Percentiles rank a stretch among this genome's conserved stretches.
phyloP scores from a whole-genome alignment of 1,284 basidiomycete species.

The Tremellales sp. region DNA sequence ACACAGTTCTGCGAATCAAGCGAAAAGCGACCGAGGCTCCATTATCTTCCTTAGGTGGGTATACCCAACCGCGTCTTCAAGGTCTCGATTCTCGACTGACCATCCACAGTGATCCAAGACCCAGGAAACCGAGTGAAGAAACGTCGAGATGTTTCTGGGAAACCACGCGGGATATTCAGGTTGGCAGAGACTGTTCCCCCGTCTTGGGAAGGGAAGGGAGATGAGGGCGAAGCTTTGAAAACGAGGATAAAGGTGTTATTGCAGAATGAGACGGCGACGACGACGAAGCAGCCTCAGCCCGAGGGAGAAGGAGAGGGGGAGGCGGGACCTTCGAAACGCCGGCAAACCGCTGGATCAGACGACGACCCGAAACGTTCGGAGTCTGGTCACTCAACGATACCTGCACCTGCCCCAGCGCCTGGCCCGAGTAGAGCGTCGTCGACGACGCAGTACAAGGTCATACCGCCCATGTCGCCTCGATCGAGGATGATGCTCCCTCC shows the following conservation, averaged over 20 bases:
- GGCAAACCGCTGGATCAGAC: neutral
- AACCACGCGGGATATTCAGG: conserved; percentile 42
- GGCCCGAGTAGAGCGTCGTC: neutral
- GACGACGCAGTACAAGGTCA: conserved; percentile 33
- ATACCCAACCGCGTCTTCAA: conserved; percentile 3
- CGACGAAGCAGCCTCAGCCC: neutral
- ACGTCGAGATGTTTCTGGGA: conserved; percentile 25
- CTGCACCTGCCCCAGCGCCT: neutral
- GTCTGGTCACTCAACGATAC: neutral
- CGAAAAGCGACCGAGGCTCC: conserved; percentile 48
- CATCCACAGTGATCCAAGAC: conserved; percentile 43
- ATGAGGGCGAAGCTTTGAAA: conserved; percentile 41
- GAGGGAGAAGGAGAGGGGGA: neutral
- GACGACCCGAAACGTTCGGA: neutral
- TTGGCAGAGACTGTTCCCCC: conserved; percentile 48
- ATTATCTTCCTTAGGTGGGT: conserved; percentile 46
- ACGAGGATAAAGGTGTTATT: conserved; percentile 20
- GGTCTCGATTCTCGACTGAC: neutral
- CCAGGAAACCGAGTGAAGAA: conserved; percentile 17
- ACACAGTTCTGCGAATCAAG: conserved; percentile 49
- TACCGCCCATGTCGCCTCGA: conserved; percentile 24
- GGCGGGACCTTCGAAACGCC: neutral
- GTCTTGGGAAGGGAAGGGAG: conserved; percentile 43
- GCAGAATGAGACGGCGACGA: neutral
- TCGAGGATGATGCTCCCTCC: conserved; percentile 29